phyloP scores from a whole-genome alignment of 73 alveolate genomes.

The Uronychia setigera region DNA sequence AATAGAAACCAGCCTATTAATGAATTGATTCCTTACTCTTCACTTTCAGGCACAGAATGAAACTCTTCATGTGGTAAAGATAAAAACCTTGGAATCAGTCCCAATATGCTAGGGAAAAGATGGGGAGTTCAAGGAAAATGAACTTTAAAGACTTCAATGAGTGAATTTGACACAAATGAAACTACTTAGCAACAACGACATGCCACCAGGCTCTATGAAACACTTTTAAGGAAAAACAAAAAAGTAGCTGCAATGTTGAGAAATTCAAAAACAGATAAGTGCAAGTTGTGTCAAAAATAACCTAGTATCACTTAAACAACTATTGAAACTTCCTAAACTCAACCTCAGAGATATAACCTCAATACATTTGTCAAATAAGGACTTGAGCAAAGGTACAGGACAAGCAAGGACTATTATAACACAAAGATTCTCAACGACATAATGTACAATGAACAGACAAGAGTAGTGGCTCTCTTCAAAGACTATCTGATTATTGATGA shows the following conservation, averaged over 20 bases:
- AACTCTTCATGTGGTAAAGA: neutral
- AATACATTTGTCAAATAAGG: slow-evolving; percentile 2
- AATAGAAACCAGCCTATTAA: too few species aligned
- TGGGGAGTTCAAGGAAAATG: neutral
- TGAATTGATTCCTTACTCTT: neutral
- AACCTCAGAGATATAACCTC: neutral
- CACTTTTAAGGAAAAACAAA: neutral
- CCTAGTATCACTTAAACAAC: neutral
- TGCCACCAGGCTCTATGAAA: neutral
- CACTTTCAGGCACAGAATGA: neutral
- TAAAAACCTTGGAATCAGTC: neutral
- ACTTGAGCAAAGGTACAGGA: slow-evolving; percentile 26
- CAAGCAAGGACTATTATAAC: slow-evolving; percentile 56
- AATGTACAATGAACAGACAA: slow-evolving; percentile 73
- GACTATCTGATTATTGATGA: slow-evolving; percentile 82
- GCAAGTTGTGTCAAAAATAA: neutral
- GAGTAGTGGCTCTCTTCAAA: slow-evolving; percentile 71
- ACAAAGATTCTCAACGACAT: slow-evolving; percentile 76
- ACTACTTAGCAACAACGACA: neutral
- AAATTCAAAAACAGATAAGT: neutral
- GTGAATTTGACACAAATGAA: neutral
- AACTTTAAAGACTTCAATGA: neutral
- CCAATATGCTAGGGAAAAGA: neutral
- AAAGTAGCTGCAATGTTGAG: neutral
- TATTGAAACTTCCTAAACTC: neutral